phyloP scores from a whole-genome alignment of 208 protist species.

The Ichthyophonus hoferi region DNA sequence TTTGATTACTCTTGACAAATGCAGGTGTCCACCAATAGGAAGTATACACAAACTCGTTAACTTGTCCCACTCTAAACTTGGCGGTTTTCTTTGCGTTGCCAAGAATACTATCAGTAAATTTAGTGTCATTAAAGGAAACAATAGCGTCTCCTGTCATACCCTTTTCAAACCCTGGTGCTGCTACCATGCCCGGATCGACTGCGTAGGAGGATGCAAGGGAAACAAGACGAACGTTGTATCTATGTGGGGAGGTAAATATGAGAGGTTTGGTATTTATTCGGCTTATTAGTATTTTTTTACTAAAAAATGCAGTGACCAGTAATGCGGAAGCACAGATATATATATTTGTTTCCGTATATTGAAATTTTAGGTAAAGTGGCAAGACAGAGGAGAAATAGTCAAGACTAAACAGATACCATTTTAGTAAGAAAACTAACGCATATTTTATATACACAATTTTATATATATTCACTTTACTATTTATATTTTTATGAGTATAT shows the following conservation, averaged over 20 bases:
- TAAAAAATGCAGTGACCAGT: too few relatives aligned
- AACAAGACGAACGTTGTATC: not conserved
- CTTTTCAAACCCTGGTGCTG: conserved; percentile 10
- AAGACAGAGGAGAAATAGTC: too few relatives aligned
- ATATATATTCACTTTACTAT: too few relatives aligned
- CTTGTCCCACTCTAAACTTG: not conserved
- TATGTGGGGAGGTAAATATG: not conserved
- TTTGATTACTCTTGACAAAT: not conserved
- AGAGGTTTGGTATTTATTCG: too few relatives aligned
- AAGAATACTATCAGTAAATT: not conserved
- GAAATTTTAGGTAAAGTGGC: too few relatives aligned
- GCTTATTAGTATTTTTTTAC: too few relatives aligned
- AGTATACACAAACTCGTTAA: conserved; percentile 22
- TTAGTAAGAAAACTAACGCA: too few relatives aligned
- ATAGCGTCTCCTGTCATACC: not conserved
- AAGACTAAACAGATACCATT: too few relatives aligned
- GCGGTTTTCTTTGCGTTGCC: not conserved
- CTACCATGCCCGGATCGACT: not conserved
- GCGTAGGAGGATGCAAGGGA: not conserved
- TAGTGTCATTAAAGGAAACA: not conserved
- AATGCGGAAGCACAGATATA: too few relatives aligned
- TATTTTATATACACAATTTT: too few relatives aligned
- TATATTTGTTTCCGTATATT: too few relatives aligned
- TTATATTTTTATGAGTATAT: too few relatives aligned
- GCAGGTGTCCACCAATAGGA: conserved; percentile 22